Conservation (phyloP, 2,329 filamentous ascomycete genomes). For the Pyrenophora tritici-repentis region DNA sequence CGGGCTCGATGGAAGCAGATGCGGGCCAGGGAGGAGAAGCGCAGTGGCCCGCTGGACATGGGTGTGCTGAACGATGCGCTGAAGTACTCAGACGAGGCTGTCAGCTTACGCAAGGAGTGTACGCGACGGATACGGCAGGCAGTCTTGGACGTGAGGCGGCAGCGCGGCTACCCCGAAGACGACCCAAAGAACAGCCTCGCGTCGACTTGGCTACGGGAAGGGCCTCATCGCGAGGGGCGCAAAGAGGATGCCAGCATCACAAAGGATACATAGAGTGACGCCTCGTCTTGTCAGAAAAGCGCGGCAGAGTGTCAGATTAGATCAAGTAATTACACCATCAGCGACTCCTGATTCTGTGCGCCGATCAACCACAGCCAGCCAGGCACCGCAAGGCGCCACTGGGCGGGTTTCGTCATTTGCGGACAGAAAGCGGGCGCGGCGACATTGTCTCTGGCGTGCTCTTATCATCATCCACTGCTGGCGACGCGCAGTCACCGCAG, state of each 20-base stretch:
- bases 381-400: conserved; percentile 4
- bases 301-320: conserved; percentile 60
- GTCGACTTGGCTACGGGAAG: conserved; percentile 75
- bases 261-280: conserved; percentile 55
- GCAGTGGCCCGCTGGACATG: conserved; percentile 49
- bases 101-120: conserved; percentile 77
- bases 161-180: conserved; percentile 76
- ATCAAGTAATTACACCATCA: conserved; percentile 64
- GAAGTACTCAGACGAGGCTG: conserved; percentile 73
- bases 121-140: conserved; percentile 77
- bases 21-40: conserved; percentile 58
- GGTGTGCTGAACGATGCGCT: conserved; percentile 69
- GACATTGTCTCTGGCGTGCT: conserved; percentile 37
- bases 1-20: conserved; percentile 75
- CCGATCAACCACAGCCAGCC: conserved; percentile 30
- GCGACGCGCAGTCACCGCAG: conserved; percentile 13
- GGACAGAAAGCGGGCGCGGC: conserved; percentile 13
- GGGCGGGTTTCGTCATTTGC: conserved; percentile 31
- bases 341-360: conserved; percentile 34
- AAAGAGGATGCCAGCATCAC: conserved; percentile 67
- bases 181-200: conserved; percentile 76
- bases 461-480: conserved; percentile 45
- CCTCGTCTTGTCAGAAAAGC: conserved; percentile 9
- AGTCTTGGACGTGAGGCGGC: conserved; percentile 75
- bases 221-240: conserved; percentile 58